These are phyloP conservation scores for Aspergillus baeticus DNA, from an alignment of 495 filamentous ascomycete genomes.

Conservation along the genomic window DNA sequence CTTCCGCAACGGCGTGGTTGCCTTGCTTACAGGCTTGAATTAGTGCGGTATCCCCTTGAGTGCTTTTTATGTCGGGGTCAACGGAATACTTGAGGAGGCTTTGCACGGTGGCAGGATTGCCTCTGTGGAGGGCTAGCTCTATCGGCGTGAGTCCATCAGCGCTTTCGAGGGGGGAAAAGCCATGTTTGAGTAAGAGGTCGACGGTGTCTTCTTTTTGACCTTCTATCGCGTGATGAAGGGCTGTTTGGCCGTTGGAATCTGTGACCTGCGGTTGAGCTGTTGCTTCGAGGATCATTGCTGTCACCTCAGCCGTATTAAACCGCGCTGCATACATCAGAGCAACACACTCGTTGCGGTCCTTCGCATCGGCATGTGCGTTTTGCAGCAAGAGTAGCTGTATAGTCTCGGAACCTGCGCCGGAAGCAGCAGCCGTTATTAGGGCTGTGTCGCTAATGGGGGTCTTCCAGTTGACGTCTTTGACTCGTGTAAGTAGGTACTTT, in stretches of 20 bases:
- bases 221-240: background rate
- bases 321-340: background rate
- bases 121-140: background rate
- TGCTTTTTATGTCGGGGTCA: background rate
- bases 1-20: background rate
- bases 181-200: background rate
- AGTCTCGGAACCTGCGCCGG: background rate
- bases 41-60: background rate
- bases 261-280: background rate
- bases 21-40: background rate
- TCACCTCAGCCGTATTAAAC: background rate
- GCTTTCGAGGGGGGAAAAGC: background rate
- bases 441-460: background rate
- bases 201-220: background rate
- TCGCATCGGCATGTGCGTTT: background rate
- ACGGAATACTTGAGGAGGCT: background rate
- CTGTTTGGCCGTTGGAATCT: background rate
- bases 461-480: background rate
- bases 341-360: background rate
- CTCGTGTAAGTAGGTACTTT: background rate
- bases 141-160: background rate
- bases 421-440: background rate
- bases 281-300: background rate
- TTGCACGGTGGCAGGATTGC: background rate
- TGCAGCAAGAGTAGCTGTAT: background rate